These are phyloP conservation scores for Mycocentrospora acerina DNA, from an alignment of 2,329 filamentous ascomycete genomes.

Conservation along the genomic window DNA sequence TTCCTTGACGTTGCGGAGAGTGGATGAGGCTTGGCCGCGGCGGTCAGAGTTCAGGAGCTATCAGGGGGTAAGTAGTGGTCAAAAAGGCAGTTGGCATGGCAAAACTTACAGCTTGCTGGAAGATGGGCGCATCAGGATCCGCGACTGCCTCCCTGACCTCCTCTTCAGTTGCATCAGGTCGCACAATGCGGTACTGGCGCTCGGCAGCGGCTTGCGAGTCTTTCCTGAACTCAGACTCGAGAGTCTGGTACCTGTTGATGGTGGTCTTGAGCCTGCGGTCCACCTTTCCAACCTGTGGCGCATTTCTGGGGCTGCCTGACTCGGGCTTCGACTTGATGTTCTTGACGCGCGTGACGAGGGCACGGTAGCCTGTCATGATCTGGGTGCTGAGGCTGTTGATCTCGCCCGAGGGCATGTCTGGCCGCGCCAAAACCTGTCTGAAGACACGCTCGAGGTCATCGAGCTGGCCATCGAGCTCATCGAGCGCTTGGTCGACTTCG, in stretches of 20 bases:
- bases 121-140: constrained; percentile 75
- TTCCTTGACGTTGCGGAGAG: constrained; percentile 76
- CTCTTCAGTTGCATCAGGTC: constrained; percentile 73
- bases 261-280: constrained; percentile 78
- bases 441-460: constrained; percentile 71
- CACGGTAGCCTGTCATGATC: constrained; percentile 81
- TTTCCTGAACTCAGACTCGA: constrained; percentile 79
- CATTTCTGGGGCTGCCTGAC: constrained; percentile 70
- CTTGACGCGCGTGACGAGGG: constrained; percentile 76
- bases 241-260: constrained; percentile 77
- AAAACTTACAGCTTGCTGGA: constrained; percentile 69
- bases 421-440: constrained; percentile 70
- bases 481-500: constrained; percentile 75
- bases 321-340: constrained; percentile 80
- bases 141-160: constrained; percentile 79
- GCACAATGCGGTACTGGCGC: constrained; percentile 87
- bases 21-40: constrained; percentile 76
- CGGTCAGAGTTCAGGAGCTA: constrained; percentile 77
- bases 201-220: constrained; percentile 80
- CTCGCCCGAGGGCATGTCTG: constrained; percentile 69
- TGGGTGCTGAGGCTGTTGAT: constrained; percentile 74
- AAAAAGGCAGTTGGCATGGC: not conserved
- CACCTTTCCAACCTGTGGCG: constrained; percentile 76
- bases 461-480: constrained; percentile 71
- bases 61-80: constrained; percentile 12